phyloP scores from a whole-genome alignment of 345 rosid species.

The Eucalyptus pauciflora region DNA sequence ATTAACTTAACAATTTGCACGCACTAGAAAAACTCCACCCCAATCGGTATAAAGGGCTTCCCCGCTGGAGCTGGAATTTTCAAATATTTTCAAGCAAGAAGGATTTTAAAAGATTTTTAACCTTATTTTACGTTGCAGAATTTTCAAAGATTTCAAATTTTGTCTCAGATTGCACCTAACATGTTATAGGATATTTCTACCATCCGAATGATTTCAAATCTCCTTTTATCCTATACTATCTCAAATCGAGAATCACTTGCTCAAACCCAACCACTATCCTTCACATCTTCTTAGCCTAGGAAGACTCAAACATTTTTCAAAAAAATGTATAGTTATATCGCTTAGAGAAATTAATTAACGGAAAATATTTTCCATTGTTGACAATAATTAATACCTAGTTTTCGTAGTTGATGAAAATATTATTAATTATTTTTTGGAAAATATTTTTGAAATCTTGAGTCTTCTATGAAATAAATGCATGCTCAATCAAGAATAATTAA shows the following conservation, averaged over 20 bases:
- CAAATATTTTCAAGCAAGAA: background rate
- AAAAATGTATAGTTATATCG: too few relatives aligned
- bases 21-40: rapidly evolving
- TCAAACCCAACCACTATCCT: background rate
- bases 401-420: rapidly evolving
- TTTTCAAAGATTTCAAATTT: too few relatives aligned
- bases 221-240: rapidly evolving
- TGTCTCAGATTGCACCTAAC: background rate
- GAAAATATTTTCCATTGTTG: background rate
- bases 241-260: background rate
- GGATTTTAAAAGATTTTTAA: background rate
- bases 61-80: background rate
- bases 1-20: too few relatives aligned
- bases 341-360: background rate
- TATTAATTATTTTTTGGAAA: background rate
- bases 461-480: background rate
- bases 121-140: rapidly evolving
- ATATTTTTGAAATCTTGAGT: background rate
- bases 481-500: background rate
- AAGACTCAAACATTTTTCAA: background rate
- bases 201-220: rapidly evolving
- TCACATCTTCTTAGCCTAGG: rapidly evolving
- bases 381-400: background rate
- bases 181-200: background rate
- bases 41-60: too few relatives aligned